Evolutionary conservation across 495 filamentous ascomycete genomes (phyloP), one percentile per base, ranked within the genome.

Genomic region (Trichoderma erinaceum): DNA sequence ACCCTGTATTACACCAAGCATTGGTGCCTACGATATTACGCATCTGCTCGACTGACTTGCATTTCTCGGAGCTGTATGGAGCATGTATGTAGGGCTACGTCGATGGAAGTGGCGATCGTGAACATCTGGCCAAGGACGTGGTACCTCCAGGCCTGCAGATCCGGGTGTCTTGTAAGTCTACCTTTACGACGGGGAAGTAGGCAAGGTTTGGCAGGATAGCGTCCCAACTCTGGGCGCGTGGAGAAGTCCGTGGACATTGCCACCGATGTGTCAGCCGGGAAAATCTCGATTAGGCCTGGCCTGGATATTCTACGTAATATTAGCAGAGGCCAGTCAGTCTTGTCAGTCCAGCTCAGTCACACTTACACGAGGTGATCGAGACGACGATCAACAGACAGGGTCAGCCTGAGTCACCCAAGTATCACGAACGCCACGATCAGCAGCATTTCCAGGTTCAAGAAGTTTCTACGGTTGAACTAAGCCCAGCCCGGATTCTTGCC

Each of bases 231-330:
- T 38, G 35, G 35, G 35, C 35, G 35, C 35, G 35, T 38, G 35
- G 35, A 38, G 35, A 10, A 5, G 48, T 2, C 18, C 18, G 10
- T 18, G 13, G 16, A 61, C 56, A 32, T 61, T 61, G 56, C 56
- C 56, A 61, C 56, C 48, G 16, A 18, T 61, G 23, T 25, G 56
- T 61, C 56, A 61, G 56, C 56, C 23, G 27, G 56, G 23, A 35
- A 21, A 32, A 16, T 6, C 11, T 61, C 35, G 35, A 25, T 6
- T 11, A 5, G 21, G 50, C n/a, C 50, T n/a, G 21, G 50, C n/a
- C 50, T 7, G 50, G 21, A 56, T n/a, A 16, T 12, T 12, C 4
- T 4, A 56, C 23, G 21, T 21, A 56, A 11, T 48, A 52, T 8
- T n/a, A 52, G n/a, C 48, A 10, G 21, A 25, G 8, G 48, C 35